These are phyloP conservation scores for Penicillium digitatum DNA, from an alignment of 2,329 filamentous ascomycete species.

Conservation along the genomic window DNA sequence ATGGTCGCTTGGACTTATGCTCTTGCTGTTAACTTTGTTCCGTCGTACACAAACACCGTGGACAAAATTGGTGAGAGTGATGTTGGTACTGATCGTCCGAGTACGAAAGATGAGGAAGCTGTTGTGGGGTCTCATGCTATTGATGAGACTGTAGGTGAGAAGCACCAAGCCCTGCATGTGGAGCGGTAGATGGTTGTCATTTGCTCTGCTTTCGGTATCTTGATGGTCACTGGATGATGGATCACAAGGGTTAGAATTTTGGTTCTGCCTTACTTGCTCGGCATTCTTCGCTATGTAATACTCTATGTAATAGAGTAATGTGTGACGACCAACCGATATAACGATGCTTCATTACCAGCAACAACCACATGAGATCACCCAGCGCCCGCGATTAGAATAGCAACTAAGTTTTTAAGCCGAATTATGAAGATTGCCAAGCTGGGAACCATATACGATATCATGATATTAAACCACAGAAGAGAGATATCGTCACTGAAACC, in stretches of 20 bases:
- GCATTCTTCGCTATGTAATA: background rate
- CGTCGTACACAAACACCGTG: conserved; percentile 59
- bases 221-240: background rate
- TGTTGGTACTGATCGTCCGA: conserved; percentile 39
- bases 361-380: background rate
- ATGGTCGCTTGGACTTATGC: conserved; percentile 59
- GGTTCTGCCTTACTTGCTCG: background rate
- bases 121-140: conserved; percentile 17
- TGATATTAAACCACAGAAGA: too few species aligned
- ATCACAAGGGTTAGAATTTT: background rate
- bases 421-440: background rate
- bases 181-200: conserved; percentile 6
- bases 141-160: conserved; percentile 25
- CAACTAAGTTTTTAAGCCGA: background rate
- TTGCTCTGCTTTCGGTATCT: background rate
- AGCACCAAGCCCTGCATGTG: conserved; percentile 10
- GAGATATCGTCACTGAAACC: too few species aligned
- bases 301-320: background rate
- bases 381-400: too few species aligned
- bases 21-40: conserved; percentile 62
- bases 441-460: background rate
- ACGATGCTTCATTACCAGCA: background rate
- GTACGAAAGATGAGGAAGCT: conserved; percentile 27
- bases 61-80: conserved; percentile 52
- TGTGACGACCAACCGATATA: background rate